Percentiles rank a stretch among this genome's conserved stretches.
phyloP scores from a whole-genome alignment of 1,139 yeast species.

The Lodderomyces orthopsilosis region DNA sequence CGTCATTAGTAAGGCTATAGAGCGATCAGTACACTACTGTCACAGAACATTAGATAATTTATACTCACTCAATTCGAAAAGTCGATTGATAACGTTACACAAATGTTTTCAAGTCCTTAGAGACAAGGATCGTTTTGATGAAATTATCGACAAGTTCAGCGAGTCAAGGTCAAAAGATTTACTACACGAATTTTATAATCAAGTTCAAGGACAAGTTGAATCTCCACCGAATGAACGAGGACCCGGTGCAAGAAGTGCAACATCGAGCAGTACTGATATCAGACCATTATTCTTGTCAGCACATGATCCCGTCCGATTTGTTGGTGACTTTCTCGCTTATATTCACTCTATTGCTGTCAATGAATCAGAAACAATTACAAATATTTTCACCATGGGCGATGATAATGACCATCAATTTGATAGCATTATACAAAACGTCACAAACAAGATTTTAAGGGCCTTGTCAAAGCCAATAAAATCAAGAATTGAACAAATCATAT shows the following conservation, averaged over 20 bases:
- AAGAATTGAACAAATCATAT: slow-evolving; percentile 65
- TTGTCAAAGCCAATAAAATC: slow-evolving; percentile 41
- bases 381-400: slow-evolving; percentile 27
- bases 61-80: slow-evolving; percentile 29
- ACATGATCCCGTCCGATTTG: slow-evolving; percentile 77
- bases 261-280: slow-evolving; percentile 14
- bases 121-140: slow-evolving; percentile 47
- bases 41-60: slow-evolving; percentile 37
- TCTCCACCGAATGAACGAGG: slow-evolving; percentile 5
- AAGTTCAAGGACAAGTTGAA: slow-evolving; percentile 31
- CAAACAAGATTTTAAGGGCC: slow-evolving; percentile 30
- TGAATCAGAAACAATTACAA: slow-evolving; percentile 73
- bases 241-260: slow-evolving; percentile 6
- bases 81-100: slow-evolving; percentile 30
- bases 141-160: slow-evolving; percentile 45
- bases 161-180: slow-evolving; percentile 56
- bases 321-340: slow-evolving; percentile 88
- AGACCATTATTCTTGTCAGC: slow-evolving; percentile 65
- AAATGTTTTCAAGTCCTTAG: slow-evolving; percentile 32
- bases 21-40: slow-evolving; percentile 40
- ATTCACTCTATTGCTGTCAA: slow-evolving; percentile 86
- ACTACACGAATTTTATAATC: slow-evolving; percentile 58
- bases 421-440: slow-evolving; percentile 30
- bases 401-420: slow-evolving; percentile 19
- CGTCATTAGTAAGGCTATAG: slow-evolving; percentile 51